Evolutionary conservation across 768 basidiomycete genomes (phyloP).

Genomic region (Chiua virens): DNA sequence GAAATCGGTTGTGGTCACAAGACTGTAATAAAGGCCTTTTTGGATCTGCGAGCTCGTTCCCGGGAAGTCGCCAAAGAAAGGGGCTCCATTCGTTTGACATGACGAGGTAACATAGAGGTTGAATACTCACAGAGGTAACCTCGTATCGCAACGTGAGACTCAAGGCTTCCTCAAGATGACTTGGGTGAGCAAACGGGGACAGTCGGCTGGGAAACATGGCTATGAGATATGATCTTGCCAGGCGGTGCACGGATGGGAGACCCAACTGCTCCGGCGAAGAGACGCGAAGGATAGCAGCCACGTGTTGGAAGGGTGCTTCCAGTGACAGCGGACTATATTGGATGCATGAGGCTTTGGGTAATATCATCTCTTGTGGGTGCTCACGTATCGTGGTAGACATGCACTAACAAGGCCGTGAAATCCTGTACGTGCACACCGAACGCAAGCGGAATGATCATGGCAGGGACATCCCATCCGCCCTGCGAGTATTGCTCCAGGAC

Average conservation of each 20-base stretch:
- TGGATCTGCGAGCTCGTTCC: conserved; percentile 41
- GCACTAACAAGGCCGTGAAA: conserved; percentile 54
- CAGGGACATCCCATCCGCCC: conserved; percentile 10
- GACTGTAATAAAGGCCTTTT: conserved; percentile 63
- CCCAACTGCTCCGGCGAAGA: conserved; percentile 57
- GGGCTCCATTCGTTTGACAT: neutral
- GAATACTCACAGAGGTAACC: conserved; percentile 47
- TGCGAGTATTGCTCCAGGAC: conserved; percentile 4
- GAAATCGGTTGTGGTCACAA: conserved; percentile 60
- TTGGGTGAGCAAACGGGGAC: conserved; percentile 40
- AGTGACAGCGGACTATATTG: conserved; percentile 48
- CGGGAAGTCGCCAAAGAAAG: neutral
- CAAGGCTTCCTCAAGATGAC: conserved; percentile 53
- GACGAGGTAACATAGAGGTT: neutral
- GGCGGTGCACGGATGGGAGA: conserved; percentile 51
- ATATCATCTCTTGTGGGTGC: conserved; percentile 24
- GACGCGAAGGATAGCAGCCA: conserved; percentile 57
- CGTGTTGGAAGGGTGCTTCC: conserved; percentile 43
- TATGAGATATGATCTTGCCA: conserved; percentile 43
- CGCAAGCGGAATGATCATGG: conserved; percentile 36
- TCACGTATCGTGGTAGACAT: conserved; percentile 70
- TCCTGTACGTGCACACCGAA: conserved; percentile 45
- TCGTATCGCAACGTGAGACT: conserved; percentile 48
- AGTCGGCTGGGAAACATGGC: conserved; percentile 52
- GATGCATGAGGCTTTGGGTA: neutral